A percentile compares a stretch with the other conserved stretches of the same genome.
These are phyloP conservation scores for Colletotrichum horii DNA, from an alignment of 2,329 filamentous ascomycete species.

Conservation along the genomic window DNA sequence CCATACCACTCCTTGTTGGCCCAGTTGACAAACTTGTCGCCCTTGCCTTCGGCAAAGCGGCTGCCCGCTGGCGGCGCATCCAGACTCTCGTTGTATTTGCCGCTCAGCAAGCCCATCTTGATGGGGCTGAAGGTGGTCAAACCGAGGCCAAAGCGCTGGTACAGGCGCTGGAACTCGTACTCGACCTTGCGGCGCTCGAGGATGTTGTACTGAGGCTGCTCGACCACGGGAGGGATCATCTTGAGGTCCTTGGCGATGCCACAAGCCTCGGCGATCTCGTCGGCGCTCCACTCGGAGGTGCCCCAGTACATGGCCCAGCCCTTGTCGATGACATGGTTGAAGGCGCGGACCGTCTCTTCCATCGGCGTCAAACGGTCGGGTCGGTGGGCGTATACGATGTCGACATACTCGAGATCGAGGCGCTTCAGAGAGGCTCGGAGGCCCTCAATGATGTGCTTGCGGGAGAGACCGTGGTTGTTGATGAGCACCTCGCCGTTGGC, in stretches of 20 bases:
- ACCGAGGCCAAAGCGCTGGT: conserved; percentile 62
- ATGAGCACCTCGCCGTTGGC: conserved; percentile 65
- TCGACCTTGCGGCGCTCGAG: conserved; percentile 67
- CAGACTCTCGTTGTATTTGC: conserved; percentile 68
- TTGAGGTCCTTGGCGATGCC: conserved; percentile 63
- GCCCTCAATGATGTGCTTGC: conserved; percentile 68
- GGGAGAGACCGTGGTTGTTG: conserved; percentile 64
- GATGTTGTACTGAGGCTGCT: conserved; percentile 74
- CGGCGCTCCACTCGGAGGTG: conserved; percentile 73
- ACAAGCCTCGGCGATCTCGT: conserved; percentile 69
- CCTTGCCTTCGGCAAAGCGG: conserved; percentile 61
- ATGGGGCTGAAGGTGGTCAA: conserved; percentile 69
- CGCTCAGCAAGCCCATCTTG: conserved; percentile 62
- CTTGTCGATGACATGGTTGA: conserved; percentile 72
- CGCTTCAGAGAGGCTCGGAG: conserved; percentile 62
- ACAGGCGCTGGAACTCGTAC: conserved; percentile 65
- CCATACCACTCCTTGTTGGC: conserved; percentile 54
- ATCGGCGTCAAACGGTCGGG: conserved; percentile 72
- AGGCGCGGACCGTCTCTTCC: conserved; percentile 73
- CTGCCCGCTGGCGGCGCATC: conserved; percentile 59
- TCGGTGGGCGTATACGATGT: conserved; percentile 73
- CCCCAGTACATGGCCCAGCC: conserved; percentile 77
- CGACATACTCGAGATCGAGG: conserved; percentile 65
- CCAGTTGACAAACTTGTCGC: conserved; percentile 59
- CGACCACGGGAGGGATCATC: conserved; percentile 67